Evolutionary conservation across 495 filamentous ascomycete genomes (phyloP).

Genomic region (Penicillium bialowiezense): DNA sequence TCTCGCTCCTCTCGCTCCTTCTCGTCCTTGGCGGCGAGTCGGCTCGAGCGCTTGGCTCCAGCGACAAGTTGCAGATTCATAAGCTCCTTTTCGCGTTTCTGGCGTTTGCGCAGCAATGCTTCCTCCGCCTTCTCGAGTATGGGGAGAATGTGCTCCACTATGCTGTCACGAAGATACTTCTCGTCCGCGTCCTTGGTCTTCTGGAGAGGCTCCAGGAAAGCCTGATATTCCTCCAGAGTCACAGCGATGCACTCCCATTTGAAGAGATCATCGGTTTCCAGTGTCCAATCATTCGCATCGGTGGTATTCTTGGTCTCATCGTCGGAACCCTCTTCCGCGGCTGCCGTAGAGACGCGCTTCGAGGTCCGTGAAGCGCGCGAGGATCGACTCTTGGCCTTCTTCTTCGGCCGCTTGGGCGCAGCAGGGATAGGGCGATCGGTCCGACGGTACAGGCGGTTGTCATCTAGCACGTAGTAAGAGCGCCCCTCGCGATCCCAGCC

Average conservation of each 20-base stretch:
- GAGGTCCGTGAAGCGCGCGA: constrained; percentile 64
- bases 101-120: constrained; percentile 57
- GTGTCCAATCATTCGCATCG: constrained; percentile 22
- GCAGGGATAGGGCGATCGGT: constrained; percentile 65
- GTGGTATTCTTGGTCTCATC: constrained; percentile 45
- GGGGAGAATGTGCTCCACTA: constrained; percentile 75
- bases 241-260: constrained; percentile 92
- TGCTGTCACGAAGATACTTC: constrained; percentile 64
- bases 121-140: constrained; percentile 81
- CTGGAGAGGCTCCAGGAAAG: constrained; percentile 66
- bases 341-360: constrained; percentile 62
- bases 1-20: constrained; percentile 73
- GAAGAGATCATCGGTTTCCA: constrained; percentile 36
- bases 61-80: constrained; percentile 78
- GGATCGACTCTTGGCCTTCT: constrained; percentile 76
- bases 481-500: constrained; percentile 85
- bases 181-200: constrained; percentile 79
- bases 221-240: constrained; percentile 69
- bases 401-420: constrained; percentile 53
- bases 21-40: constrained; percentile 77
- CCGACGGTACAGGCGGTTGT: constrained; percentile 86
- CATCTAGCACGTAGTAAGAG: constrained; percentile 86
- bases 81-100: constrained; percentile 76
- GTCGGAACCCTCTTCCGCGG: constrained; percentile 51
- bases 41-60: constrained; percentile 89